A percentile compares a stretch with the other conserved stretches of the same genome.
phyloP scores from a whole-genome alignment of 371 early-diverging fungal genomes.

The Mucor velutinosus region DNA sequence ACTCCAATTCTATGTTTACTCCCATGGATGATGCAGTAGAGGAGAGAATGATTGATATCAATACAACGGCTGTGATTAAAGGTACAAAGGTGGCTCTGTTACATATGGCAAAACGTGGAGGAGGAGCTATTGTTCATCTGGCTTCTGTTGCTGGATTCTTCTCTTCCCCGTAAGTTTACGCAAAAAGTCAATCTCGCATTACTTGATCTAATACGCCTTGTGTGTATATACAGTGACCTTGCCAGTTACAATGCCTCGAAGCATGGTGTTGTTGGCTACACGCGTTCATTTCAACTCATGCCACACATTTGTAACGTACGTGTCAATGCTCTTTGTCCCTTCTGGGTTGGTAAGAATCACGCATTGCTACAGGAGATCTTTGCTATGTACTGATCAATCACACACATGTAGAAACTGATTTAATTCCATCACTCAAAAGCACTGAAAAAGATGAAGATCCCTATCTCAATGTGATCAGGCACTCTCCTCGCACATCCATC shows the following conservation, averaged over 20 bases:
- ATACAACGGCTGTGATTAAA: slow-evolving; percentile 68
- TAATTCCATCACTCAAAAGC: background rate
- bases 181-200: too few relatives aligned
- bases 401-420: background rate
- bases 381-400: background rate
- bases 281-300: slow-evolving; percentile 81
- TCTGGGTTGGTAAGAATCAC: slow-evolving; percentile 28
- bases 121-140: slow-evolving; percentile 52
- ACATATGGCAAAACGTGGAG: slow-evolving; percentile 41
- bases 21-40: slow-evolving; percentile 31
- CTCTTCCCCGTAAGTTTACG: slow-evolving; percentile 9
- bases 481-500: slow-evolving; percentile 40
- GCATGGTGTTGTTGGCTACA: slow-evolving; percentile 88
- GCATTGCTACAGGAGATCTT: too few relatives aligned
- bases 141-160: slow-evolving; percentile 39
- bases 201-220: background rate
- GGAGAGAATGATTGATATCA: slow-evolving; percentile 62
- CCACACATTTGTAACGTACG: slow-evolving; percentile 39
- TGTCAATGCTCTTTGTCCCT: slow-evolving; percentile 38
- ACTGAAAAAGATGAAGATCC: background rate
- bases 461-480: slow-evolving; percentile 4
- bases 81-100: slow-evolving; percentile 45
- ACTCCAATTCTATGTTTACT: slow-evolving; percentile 27
- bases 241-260: slow-evolving; percentile 84
- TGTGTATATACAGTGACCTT: background rate